Base-by-base conservation (phyloP, 495 filamentous ascomycete genomes). In the Annulohypoxylon bovei region DNA sequence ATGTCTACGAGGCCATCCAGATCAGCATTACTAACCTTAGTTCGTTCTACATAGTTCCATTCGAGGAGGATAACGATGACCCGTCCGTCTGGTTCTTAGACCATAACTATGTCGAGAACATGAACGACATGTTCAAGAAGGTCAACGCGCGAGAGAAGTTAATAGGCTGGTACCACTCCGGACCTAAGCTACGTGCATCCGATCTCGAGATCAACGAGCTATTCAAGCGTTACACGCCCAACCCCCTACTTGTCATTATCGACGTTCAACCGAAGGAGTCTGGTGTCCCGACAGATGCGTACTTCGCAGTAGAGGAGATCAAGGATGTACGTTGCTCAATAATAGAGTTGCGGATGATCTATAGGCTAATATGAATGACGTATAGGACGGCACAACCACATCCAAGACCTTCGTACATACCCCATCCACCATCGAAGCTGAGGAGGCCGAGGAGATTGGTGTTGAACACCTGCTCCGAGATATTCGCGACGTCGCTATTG, bases 111-210 rank as follows among this genome's bases (percentile, higher is more conserved):
- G 92, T 99, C 79, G 96, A 99, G 81, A 92, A 91, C 70, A 99
- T 99, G 95, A 95, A 94, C 86, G 95, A 99, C 81, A 99, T 99
- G 95, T 99, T 99, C 86, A 99, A 99, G 87, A 98, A 98, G 83
- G 94, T 99, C 84, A 99, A 99, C 85, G 95, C 95, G 62, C 86
- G 93, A 59, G 95, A 99, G 83, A 99, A 99, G 89, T 87, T 99
- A 77, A 94, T 99, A 84, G 95, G 95, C 80, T 99, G 95, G 95
- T 99, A 99, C 81, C 95, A 99, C 80, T 97, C 96, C 7, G 95
- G 95, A 53, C 95, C 95, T 22, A 99, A 99, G 84, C 85, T 99
- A 74, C 90, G 95, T 71, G 96, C 94, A 59, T 97, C 94, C 40
- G 95, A 99, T 87, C 86, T 98, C 73, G 94, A 98, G 84, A 97